These are phyloP conservation scores for Hyaloscypha bicolor DNA, from an alignment of 495 filamentous ascomycete genomes.

Conservation along the genomic window DNA sequence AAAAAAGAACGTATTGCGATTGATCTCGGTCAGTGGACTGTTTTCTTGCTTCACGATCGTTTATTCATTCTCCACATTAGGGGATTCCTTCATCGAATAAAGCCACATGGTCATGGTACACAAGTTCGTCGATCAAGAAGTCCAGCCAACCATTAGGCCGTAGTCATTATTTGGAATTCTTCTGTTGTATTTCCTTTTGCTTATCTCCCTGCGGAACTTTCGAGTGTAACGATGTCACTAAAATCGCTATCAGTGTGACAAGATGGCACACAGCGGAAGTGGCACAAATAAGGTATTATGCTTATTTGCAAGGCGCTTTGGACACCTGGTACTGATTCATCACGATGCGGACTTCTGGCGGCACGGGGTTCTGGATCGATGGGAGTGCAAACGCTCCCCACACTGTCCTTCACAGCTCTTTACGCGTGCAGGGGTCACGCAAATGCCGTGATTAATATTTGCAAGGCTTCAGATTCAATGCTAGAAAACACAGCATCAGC, in stretches of 20 bases:
- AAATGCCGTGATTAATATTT: background rate
- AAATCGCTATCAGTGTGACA: background rate
- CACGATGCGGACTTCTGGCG: background rate
- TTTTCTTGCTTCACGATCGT: background rate
- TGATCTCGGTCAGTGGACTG: background rate
- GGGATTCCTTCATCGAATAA: background rate
- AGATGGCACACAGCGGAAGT: background rate
- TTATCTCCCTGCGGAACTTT: background rate
- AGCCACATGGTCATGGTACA: background rate
- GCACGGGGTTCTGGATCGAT: background rate
- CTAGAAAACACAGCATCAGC: background rate
- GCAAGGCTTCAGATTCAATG: background rate
- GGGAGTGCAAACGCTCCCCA: background rate
- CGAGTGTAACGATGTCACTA: background rate
- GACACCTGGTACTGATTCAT: background rate
- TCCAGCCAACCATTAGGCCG: background rate
- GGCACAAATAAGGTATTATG: conserved; percentile 1
- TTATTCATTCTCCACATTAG: background rate
- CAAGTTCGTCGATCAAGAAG: background rate
- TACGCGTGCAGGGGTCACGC: background rate
- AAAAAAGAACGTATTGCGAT: background rate
- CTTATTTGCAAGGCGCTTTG: background rate
- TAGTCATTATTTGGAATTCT: conserved; percentile 1
- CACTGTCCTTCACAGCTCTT: background rate
- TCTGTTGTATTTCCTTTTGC: background rate